phyloP scores from a whole-genome alignment of 306 rosid genomes.

The Dryas alaskensis region DNA sequence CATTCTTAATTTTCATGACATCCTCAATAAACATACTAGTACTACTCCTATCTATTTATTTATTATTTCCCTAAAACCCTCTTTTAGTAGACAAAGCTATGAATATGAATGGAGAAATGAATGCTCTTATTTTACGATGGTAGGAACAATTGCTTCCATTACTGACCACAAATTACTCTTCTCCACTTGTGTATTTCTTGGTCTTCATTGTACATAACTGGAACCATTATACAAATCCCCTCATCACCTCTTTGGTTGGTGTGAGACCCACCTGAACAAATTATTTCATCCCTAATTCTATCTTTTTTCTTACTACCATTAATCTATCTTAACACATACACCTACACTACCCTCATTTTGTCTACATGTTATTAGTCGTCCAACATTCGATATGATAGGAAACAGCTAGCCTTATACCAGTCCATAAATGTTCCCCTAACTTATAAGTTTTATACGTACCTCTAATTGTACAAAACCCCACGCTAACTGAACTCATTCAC shows the following conservation, averaged over 20 bases:
- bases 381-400: slow-evolving; percentile 2
- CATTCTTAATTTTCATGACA: background rate
- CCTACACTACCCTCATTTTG: background rate
- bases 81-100: no score
- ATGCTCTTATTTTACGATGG: no score
- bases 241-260: background rate
- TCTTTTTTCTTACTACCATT: background rate
- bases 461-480: background rate
- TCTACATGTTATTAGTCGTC: background rate
- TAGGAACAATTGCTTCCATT: no score
- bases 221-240: background rate
- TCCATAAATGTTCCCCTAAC: background rate
- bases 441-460: background rate
- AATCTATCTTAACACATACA: background rate
- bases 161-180: background rate
- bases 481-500: background rate
- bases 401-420: background rate
- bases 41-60: background rate
- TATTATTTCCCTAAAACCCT: background rate
- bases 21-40: background rate
- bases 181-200: background rate
- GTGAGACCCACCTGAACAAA: background rate
- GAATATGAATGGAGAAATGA: no score
- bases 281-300: background rate
- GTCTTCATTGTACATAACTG: background rate